Evolutionary conservation across 108 stramenopile species (phyloP).

Genomic region (Conticribra weissflogii): DNA sequence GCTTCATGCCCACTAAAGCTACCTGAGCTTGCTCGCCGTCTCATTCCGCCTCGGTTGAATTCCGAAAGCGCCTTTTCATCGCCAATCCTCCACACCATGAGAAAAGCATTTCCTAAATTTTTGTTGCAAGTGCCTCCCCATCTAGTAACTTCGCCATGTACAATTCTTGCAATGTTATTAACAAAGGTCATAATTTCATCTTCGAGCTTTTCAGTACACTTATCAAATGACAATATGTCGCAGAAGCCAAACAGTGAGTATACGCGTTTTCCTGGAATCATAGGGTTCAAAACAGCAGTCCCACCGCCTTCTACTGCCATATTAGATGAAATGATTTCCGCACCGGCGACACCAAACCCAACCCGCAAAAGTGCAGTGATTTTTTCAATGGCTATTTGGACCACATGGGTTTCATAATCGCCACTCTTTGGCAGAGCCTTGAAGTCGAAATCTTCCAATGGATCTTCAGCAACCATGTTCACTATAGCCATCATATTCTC

Average conservation of each 20-base stretch:
- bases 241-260: slow-evolving; percentile 95
- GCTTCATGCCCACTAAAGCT: slow-evolving; percentile 6
- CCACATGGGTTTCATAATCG: slow-evolving; percentile 53
- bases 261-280: slow-evolving; percentile 93
- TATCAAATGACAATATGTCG: slow-evolving; percentile 90
- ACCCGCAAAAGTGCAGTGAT: slow-evolving; percentile 53
- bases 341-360: slow-evolving; percentile 81
- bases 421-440: slow-evolving; percentile 41
- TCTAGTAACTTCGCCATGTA: slow-evolving; percentile 86
- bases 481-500: slow-evolving; percentile 73
- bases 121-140: slow-evolving; percentile 96
- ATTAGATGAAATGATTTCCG: slow-evolving; percentile 94
- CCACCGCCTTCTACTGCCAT: slow-evolving; percentile 76
- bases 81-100: slow-evolving; percentile 96
- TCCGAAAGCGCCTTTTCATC: slow-evolving; percentile 45
- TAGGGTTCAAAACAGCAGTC: slow-evolving; percentile 84
- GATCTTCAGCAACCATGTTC: slow-evolving; percentile 61
- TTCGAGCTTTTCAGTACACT: slow-evolving; percentile 65
- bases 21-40: slow-evolving; percentile 12
- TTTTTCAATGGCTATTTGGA: slow-evolving; percentile 51
- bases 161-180: slow-evolving; percentile 90
- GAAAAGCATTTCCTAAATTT: slow-evolving; percentile 92
- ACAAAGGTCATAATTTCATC: slow-evolving; percentile 95
- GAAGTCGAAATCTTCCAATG: slow-evolving; percentile 55
- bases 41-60: slow-evolving; percentile 13